Conservation (phyloP, 2,329 filamentous ascomycete genomes). For the Moelleriella libera region DNA sequence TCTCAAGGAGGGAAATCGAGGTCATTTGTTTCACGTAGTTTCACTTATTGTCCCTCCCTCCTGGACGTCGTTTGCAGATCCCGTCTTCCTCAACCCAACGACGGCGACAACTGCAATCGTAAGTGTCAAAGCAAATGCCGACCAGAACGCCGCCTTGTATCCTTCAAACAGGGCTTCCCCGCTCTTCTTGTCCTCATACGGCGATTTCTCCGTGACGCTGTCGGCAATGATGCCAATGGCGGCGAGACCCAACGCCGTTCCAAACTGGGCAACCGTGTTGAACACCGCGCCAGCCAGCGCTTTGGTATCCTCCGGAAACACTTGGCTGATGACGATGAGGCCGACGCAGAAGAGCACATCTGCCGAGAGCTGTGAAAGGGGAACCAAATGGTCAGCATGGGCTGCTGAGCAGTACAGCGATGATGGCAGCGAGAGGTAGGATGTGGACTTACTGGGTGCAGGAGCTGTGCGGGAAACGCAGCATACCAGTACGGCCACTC, state of each 20-base stretch:
- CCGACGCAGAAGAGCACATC: slow-evolving; percentile 25
- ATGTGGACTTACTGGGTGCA: too few species aligned
- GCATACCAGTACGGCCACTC: slow-evolving; percentile 32
- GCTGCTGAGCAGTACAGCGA: too few species aligned
- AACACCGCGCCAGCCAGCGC: slow-evolving; percentile 43
- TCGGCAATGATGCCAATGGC: slow-evolving; percentile 23
- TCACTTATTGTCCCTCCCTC: too few species aligned
- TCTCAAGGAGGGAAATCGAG: too few species aligned
- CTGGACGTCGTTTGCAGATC: neutral
- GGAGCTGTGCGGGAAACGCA: slow-evolving; percentile 20
- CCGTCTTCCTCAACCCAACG: neutral
- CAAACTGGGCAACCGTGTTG: slow-evolving; percentile 38
- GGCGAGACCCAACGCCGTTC: slow-evolving; percentile 27
- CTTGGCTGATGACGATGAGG: slow-evolving; percentile 33
- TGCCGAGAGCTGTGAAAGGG: neutral
- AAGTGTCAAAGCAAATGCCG: slow-evolving; percentile 22
- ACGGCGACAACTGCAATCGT: neutral
- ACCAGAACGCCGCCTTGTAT: slow-evolving; percentile 30
- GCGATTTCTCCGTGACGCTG: slow-evolving; percentile 13
- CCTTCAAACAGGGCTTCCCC: slow-evolving; percentile 22
- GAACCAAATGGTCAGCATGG: too few species aligned
- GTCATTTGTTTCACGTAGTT: too few species aligned
- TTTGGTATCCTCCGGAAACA: slow-evolving; percentile 36
- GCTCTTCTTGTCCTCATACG: neutral
- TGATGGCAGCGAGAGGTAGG: too few species aligned